Percentiles rank a stretch among this genome's conserved stretches.
Evolutionary conservation across 1,284 basidiomycete species (phyloP).

Genomic region (Rhodotorula glutinis): DNA sequence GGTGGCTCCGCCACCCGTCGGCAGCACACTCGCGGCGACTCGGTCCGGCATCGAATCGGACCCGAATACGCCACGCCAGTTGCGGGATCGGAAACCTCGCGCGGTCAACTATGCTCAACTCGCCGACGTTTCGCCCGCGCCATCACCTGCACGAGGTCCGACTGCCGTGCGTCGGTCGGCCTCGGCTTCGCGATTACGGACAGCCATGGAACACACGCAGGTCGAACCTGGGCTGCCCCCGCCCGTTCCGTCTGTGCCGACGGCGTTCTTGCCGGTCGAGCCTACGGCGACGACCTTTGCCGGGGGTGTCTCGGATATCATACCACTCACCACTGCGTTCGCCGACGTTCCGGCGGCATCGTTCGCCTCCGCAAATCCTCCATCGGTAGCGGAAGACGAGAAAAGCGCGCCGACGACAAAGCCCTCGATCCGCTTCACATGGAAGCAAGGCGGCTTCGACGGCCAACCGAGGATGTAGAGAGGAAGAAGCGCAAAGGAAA

Average conservation of each 20-base stretch:
- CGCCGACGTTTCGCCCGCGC: not conserved
- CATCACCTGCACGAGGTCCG: not conserved
- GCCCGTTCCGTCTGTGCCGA: not conserved
- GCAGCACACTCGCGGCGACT: not conserved
- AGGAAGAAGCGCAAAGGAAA: not conserved
- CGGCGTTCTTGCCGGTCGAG: not conserved
- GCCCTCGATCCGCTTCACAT: conserved; percentile 27
- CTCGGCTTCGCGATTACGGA: not conserved
- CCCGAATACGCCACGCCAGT: conserved; percentile 14
- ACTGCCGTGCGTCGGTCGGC: not conserved
- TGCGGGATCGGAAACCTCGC: conserved; percentile 21
- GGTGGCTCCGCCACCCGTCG: not conserved
- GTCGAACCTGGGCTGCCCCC: not conserved
- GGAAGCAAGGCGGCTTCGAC: conserved; percentile 30
- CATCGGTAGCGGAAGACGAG: no score
- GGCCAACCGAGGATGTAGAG: conserved; percentile 19
- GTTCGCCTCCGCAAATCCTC: no score
- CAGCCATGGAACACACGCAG: not conserved
- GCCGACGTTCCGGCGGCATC: no score
- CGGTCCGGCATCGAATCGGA: not conserved
- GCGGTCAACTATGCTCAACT: conserved; percentile 17
- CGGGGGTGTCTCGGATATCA: not conserved
- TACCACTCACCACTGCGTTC: no score
- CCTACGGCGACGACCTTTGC: not conserved
- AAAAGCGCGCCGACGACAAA: not conserved